Evolutionary conservation across 192 early-diverging fungal species (phyloP), one percentile per base, ranked within the genome.

Genomic region (Gorgonomyces haynaldii): DNA sequence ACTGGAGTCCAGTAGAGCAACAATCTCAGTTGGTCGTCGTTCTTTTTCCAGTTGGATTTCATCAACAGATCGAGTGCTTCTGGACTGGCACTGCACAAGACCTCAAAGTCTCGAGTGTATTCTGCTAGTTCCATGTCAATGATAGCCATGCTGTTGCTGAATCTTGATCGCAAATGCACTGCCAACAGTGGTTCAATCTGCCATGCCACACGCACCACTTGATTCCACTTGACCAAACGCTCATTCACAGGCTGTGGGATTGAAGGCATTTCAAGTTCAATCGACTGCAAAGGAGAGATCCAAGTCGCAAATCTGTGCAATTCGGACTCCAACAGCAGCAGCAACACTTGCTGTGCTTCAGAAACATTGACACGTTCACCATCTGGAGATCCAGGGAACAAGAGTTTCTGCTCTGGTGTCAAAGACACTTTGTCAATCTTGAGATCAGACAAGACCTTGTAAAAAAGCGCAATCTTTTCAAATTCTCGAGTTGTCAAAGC

Each of bases 1-100:
- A 91, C 87, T 4, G 85, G 73, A 12, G 70, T 70, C 93, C 93
- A 96, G 65, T 88, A 92, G 56, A 88, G 56, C 37, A 98, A 57
- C 54, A 48, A 53, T 20, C 52, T 46, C n/a, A 72, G 60, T 42
- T 65, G 52, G 23, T 59, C 44, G 37, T 66, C 65, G 20, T 46
- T 25, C 6, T 23, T 51, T 17, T 41, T 48, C 20, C 37, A 53
- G 28, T 43, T 47, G 49, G 83, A 79, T 3, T 82, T 82, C 4
- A 96, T 61, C 5, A 92, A 66, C 31, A 85, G 55, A 4, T 74
- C 59, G 16, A 96, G 59, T 0, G 84, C 89, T 42, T 86, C 81
- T 2, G 87, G 75, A 22, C 78, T 67, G 20, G 69, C 62, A 13
- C 91, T 70, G 22, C 82, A 83, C 24, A 78, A 81, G 21, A 70